Percentiles rank a stretch among this genome's conserved stretches.
Evolutionary conservation across 192 early-diverging fungal genomes (phyloP).

Genomic region (Gonapodya prolifera): DNA sequence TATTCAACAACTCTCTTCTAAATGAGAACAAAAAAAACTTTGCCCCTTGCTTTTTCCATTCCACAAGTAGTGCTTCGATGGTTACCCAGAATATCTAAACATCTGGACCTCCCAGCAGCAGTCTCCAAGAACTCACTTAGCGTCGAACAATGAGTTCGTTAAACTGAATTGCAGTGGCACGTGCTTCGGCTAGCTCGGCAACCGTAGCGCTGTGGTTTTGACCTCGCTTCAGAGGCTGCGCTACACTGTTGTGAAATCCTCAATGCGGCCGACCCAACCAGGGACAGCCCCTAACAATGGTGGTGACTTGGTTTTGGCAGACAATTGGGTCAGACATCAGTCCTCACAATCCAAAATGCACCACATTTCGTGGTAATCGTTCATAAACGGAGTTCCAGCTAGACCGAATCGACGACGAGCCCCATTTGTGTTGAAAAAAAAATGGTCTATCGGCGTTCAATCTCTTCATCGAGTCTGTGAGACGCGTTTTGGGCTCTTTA

Average conservation of each 20-base stretch:
- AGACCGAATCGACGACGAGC: background rate
- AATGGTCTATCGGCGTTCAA: background rate
- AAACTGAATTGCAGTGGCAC: background rate
- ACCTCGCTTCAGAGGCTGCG: background rate
- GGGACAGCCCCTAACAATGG: background rate
- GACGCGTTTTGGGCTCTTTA: background rate
- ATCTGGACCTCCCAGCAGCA: background rate
- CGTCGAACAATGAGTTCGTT: background rate
- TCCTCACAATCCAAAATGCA: background rate
- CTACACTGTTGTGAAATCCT: background rate
- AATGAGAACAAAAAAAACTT: background rate
- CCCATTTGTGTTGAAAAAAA: background rate
- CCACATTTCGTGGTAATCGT: background rate
- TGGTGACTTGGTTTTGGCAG: background rate
- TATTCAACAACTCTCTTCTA: background rate
- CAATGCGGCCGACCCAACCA: background rate
- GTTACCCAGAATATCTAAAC: background rate
- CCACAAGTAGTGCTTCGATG: background rate
- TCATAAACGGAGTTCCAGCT: background rate
- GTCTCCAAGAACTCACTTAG: too few relatives aligned
- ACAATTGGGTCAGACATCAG: background rate
- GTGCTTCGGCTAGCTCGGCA: background rate
- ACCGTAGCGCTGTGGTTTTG: background rate
- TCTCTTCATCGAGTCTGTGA: background rate
- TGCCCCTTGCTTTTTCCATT: background rate